Evolutionary conservation across 2,329 filamentous ascomycete genomes (phyloP), one percentile per base, ranked within the genome.

Genomic region (Phialemoniopsis sp.): DNA sequence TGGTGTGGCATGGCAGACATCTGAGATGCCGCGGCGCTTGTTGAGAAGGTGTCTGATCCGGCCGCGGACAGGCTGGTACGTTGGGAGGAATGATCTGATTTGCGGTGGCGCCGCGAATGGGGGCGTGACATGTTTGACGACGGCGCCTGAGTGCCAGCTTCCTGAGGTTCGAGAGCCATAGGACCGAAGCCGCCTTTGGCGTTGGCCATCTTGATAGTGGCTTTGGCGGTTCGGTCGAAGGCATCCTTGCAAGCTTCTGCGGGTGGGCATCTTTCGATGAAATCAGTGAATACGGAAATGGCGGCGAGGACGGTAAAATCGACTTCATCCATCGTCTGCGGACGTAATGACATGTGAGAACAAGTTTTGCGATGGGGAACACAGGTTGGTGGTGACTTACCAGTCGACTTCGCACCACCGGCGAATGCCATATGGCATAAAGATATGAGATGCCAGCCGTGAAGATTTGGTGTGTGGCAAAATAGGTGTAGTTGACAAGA

Each of bases 391-490:
- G 17, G n/a, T n/a, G 21, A 70, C 85, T 67, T 77, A 91, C 87
- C 62, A 97, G 68, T 41, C 87, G 82, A 58, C 85, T 89, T 52
- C 91, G 80, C 36, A 97, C 91, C 39, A 88, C 77, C 6, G 88
- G 82, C 10, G 91, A 96, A 63, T 97, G 91, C 91, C 91, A 97
- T 42, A 97, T 93, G 15, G 93, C 90, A 62, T 96, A 97, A 3
- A 97, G 73, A 60, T 96, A 97, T 17, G 91, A 95, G 43, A 97
- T 84, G 64, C 90, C 91, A 19, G 91, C 91, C 87, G 95, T 96
- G 66, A 97, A 97, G 7, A 97, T 73, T 62, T 97, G 90, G 58
- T 97, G 91, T 0, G 93, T 96, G 3, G 93, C 90, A 39, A 97
- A 68, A 60, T 94, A 97, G 0, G 91, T 97, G 58, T 96, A 95